Base-by-base conservation (phyloP, 176 grass and related monocot genomes). In the Tillandsia fasciculata region DNA sequence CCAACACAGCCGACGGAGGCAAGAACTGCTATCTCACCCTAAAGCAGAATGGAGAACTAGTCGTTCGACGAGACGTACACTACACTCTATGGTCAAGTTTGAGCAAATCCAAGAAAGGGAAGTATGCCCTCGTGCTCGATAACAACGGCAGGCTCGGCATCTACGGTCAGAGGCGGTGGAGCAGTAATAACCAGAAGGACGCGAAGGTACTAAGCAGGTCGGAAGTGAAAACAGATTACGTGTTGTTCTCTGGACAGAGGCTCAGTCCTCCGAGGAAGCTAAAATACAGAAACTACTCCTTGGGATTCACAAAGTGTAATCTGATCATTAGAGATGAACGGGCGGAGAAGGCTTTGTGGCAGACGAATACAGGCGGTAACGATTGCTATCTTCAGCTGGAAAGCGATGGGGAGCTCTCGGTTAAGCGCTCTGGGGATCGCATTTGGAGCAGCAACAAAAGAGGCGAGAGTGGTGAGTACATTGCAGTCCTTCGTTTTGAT, bases 141-240 rank as follows among this genome's bases (percentile, higher is more conserved):
- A 50, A 20, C 20, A 26, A 53, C 15, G 68, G 68, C 11, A 70
- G 9, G 20, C 68, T 70, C 18, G 50, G 68, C 20, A 14, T 70
- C 68, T 70, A 70, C 49, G 68, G 50, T 5, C 68, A 70, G 68
- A 53, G 20, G 13, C 49, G 49, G 50, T 70, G 68, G 68, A 70
- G 49, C 12, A 70, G 68, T 50, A n/a, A 24, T 50, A 70, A 70
- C 68, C 49, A 53, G 50, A 70, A 53, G 49, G 68, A 70, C 20
- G 4, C 9, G 23, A 50, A 7, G 3, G 2, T 53, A 14, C 18
- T 53, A 5, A 13, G 10, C 49, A 20, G 12, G 20, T 53, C 24
- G 12, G 49, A 12, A 12, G 50, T 53, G 0, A 20, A 20, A 3
- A 51, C 68, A 23, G 50, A 52, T 1, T 70, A 70, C 3, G 68